A percentile compares a stretch with the other conserved stretches of the same genome.
Conservation (phyloP, 352 stramenopile species). For the Globisporangium paroecandrum region DNA sequence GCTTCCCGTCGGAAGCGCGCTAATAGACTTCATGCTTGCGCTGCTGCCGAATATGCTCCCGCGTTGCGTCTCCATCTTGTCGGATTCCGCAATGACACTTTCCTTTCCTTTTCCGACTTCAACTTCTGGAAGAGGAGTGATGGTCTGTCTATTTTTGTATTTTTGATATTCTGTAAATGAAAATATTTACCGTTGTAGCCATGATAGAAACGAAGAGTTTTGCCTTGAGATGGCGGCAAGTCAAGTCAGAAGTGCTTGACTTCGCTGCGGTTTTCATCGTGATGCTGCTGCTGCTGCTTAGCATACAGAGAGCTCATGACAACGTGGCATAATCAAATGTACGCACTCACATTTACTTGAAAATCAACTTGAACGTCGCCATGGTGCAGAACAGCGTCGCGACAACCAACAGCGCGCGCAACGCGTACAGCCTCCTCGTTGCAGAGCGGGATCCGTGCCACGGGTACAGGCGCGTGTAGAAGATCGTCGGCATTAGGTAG, state of each 20-base stretch:
- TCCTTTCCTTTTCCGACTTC: constrained; percentile 12
- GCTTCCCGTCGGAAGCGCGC: background rate
- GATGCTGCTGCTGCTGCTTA: too few species aligned
- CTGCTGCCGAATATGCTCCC: background rate
- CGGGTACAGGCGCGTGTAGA: constrained; percentile 46
- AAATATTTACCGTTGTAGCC: background rate
- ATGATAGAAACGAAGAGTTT: background rate
- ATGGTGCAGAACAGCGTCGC: constrained; percentile 54
- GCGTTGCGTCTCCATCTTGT: constrained; percentile 10
- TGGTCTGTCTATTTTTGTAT: constrained; percentile 4
- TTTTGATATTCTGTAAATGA: background rate
- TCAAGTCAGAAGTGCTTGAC: background rate
- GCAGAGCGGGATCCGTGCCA: constrained; percentile 32
- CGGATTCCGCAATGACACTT: constrained; percentile 13
- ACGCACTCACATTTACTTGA: constrained; percentile 12
- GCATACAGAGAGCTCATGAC: background rate
- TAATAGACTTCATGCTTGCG: background rate
- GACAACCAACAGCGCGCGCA: constrained; percentile 31
- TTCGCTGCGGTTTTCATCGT: background rate
- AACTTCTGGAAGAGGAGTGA: constrained; percentile 13
- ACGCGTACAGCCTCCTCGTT: constrained; percentile 25
- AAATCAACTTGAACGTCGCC: constrained; percentile 45
- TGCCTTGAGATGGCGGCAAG: background rate
- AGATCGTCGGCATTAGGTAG: constrained; percentile 65
- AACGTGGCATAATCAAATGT: background rate